phyloP scores from a whole-genome alignment of 768 basidiomycete genomes.

The Cystofilobasidium ferigula region DNA sequence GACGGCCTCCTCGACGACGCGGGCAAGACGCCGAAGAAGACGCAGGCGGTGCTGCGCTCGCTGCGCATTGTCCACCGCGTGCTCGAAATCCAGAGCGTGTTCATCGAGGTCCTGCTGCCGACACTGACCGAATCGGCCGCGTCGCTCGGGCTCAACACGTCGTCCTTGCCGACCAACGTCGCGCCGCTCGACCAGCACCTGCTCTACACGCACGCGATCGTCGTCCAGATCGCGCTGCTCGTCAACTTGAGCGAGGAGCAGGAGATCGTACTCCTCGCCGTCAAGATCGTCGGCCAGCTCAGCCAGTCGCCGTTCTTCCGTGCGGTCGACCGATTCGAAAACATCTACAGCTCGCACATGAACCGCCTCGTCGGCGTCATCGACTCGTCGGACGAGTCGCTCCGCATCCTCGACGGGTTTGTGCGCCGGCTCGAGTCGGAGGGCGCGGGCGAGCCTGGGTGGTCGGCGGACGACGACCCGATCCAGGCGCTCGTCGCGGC shows the following conservation, averaged over 20 bases:
- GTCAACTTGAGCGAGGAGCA: constrained; percentile 55
- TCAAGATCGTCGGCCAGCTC: constrained; percentile 62
- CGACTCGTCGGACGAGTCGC: constrained; percentile 67
- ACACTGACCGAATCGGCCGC: constrained; percentile 48
- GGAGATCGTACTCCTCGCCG: constrained; percentile 60
- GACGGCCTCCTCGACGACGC: constrained; percentile 59
- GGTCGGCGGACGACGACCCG: constrained; percentile 46
- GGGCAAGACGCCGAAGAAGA: constrained; percentile 52
- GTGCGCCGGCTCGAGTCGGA: constrained; percentile 55
- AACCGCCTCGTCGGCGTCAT: constrained; percentile 66
- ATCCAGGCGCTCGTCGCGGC: constrained; percentile 24
- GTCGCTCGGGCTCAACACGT: constrained; percentile 7
- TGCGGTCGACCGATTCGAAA: constrained; percentile 39
- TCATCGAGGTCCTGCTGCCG: constrained; percentile 77
- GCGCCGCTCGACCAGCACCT: constrained; percentile 33
- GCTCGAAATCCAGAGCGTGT: constrained; percentile 75
- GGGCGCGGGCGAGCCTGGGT: constrained; percentile 51
- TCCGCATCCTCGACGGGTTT: constrained; percentile 74
- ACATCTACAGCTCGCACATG: constrained; percentile 39
- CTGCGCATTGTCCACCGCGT: constrained; percentile 70
- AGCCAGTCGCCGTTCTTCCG: constrained; percentile 53
- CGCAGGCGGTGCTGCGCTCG: constrained; percentile 63
- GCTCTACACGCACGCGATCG: constrained; percentile 32
- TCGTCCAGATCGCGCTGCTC: constrained; percentile 73
- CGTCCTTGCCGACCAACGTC: constrained; percentile 10